These are phyloP conservation scores for Linnemannia elongata DNA, from an alignment of 192 early-diverging fungal species.

Conservation along the genomic window DNA sequence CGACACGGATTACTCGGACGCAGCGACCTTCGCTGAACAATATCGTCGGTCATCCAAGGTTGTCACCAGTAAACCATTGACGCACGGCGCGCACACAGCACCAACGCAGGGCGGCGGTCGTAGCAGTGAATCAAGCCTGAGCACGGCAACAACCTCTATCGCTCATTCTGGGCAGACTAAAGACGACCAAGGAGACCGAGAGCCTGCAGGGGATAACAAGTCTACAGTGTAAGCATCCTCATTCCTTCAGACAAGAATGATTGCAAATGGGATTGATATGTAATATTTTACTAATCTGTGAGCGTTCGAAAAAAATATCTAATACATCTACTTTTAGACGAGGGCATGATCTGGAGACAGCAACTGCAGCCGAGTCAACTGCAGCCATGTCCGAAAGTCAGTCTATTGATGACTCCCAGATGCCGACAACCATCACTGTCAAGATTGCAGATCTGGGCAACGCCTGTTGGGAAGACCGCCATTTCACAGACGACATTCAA, in stretches of 20 bases:
- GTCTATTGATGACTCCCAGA: neutral
- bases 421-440: slow-evolving; percentile 68
- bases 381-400: neutral
- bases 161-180: neutral
- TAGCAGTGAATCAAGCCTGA: neutral
- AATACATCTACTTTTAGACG: slow-evolving; percentile 7
- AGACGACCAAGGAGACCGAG: neutral
- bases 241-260: neutral
- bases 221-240: neutral
- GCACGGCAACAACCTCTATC: slow-evolving; percentile 17
- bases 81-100: slow-evolving; percentile 17
- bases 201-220: neutral
- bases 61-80: slow-evolving; percentile 39
- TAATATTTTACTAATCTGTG: slow-evolving; percentile 3
- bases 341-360: neutral
- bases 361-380: neutral
- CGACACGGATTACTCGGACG: slow-evolving; percentile 53
- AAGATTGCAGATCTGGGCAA: slow-evolving; percentile 98
- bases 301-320: neutral
- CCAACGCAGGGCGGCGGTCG: neutral
- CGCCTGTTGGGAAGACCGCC: slow-evolving; percentile 95
- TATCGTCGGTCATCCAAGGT: slow-evolving; percentile 17
- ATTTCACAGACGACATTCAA: slow-evolving; percentile 97
- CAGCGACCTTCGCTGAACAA: neutral
- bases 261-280: neutral